Evolutionary conservation across 495 filamentous ascomycete species (phyloP).

Genomic region (Aspergillus funiculosus): DNA sequence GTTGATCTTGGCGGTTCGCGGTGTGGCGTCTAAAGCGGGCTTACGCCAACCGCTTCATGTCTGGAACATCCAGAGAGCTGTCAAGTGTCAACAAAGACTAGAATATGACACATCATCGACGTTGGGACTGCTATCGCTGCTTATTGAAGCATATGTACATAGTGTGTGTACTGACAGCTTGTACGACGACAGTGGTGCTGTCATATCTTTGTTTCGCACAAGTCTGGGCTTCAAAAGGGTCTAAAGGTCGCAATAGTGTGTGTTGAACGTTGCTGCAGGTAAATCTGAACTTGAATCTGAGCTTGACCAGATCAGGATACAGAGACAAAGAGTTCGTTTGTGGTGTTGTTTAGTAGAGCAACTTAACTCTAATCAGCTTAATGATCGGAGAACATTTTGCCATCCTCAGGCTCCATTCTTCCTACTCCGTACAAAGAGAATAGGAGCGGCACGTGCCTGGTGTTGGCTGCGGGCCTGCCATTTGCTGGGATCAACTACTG

Average conservation of each 20-base stretch:
- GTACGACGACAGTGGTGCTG: background rate
- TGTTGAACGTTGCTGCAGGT: background rate
- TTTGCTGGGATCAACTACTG: background rate
- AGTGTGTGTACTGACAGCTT: background rate
- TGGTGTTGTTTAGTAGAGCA: background rate
- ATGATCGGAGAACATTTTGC: too few species aligned
- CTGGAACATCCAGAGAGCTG: constrained; percentile 1
- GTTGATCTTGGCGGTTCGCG: background rate
- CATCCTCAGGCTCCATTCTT: too few species aligned
- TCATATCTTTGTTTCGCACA: constrained; percentile 2
- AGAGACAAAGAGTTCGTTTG: too few species aligned
- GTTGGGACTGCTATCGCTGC: background rate
- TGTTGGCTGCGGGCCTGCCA: constrained; percentile 7
- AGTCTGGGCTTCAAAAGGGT: background rate
- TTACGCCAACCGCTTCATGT: background rate
- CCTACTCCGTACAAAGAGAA: too few species aligned
- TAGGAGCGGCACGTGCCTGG: constrained; percentile 9
- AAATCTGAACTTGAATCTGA: background rate
- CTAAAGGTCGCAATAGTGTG: background rate
- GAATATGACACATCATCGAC: constrained; percentile 9
- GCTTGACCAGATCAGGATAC: background rate
- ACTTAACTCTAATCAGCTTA: background rate
- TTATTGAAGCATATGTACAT: constrained; percentile 10
- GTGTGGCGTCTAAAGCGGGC: background rate
- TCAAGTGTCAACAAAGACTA: constrained; percentile 9